Conservation (phyloP, 2,329 filamentous ascomycete genomes). For the Colletotrichum limetticola region DNA sequence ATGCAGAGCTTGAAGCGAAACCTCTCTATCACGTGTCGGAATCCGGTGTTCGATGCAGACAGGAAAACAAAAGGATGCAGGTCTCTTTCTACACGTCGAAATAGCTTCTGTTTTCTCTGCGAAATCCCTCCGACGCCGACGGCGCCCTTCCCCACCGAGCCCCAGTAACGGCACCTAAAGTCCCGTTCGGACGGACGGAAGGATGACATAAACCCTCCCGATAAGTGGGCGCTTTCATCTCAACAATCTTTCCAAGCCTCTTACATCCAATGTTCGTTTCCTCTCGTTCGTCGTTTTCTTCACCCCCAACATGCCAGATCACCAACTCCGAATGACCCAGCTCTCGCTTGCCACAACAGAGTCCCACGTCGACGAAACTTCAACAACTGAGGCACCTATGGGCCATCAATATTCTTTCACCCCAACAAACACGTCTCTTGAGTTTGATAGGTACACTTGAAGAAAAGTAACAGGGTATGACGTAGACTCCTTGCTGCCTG, state of each 20-base stretch:
- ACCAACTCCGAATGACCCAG: not conserved
- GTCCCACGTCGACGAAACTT: too few relatives aligned
- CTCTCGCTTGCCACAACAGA: not conserved
- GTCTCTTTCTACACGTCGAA: not conserved
- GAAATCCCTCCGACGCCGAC: not conserved
- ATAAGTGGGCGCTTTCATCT: not conserved
- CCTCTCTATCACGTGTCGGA: not conserved
- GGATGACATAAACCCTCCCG: not conserved
- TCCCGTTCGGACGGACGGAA: not conserved
- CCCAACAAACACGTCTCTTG: not conserved
- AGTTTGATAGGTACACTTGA: not conserved
- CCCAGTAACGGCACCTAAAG: not conserved
- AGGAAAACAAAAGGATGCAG: not conserved
- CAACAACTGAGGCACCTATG: not conserved
- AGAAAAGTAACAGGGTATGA: not conserved
- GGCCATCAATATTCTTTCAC: not conserved
- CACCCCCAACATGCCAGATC: conserved; percentile 30
- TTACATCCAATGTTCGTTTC: not conserved
- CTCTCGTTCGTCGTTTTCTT: not conserved
- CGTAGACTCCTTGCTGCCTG: not conserved
- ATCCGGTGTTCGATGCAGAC: too few relatives aligned
- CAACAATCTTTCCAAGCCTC: not conserved
- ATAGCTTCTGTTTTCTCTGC: not conserved
- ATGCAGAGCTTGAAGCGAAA: not conserved
- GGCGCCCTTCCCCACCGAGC: not conserved